Evolutionary conservation across 768 basidiomycete species (phyloP).

Genomic region (Leucogyrophana mollusca): DNA sequence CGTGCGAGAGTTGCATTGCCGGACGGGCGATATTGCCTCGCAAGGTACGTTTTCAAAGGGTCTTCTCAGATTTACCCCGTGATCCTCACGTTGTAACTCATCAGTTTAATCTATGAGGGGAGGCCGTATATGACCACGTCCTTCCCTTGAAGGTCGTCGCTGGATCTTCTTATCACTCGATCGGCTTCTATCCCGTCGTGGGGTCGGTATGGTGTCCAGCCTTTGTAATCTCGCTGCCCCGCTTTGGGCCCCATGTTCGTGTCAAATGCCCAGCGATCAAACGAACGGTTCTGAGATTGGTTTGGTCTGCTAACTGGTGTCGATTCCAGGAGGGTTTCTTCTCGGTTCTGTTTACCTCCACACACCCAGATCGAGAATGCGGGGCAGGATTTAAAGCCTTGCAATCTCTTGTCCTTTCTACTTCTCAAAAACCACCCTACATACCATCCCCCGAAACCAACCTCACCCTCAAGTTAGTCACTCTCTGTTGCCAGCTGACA

Average conservation of each 20-base stretch:
- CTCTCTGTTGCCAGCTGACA: not conserved
- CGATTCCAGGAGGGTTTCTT: not conserved
- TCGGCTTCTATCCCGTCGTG: constrained; percentile 13
- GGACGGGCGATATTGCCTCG: too few species aligned
- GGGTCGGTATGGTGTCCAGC: constrained; percentile 10
- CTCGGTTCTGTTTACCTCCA: constrained; percentile 3
- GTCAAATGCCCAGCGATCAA: constrained; percentile 1
- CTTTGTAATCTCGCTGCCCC: constrained; percentile 9
- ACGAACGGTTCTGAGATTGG: constrained; percentile 10
- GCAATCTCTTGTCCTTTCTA: not conserved
- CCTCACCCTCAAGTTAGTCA: not conserved
- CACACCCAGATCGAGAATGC: constrained; percentile 5
- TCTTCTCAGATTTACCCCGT: too few species aligned
- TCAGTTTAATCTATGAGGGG: too few species aligned
- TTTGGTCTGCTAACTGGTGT: constrained; percentile 5
- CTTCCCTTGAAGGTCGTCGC: too few species aligned
- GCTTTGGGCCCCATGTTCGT: constrained; percentile 14
- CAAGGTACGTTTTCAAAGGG: too few species aligned
- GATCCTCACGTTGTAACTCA: too few species aligned
- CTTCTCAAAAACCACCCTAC: not conserved
- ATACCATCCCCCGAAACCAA: not conserved
- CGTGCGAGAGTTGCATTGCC: too few species aligned
- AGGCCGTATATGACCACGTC: too few species aligned
- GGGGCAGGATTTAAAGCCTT: constrained; percentile 21
- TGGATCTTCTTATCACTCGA: constrained; percentile 23